These are phyloP conservation scores for Fusarium sarcochroum DNA, from an alignment of 2,329 filamentous ascomycete species.

Conservation along the genomic window DNA sequence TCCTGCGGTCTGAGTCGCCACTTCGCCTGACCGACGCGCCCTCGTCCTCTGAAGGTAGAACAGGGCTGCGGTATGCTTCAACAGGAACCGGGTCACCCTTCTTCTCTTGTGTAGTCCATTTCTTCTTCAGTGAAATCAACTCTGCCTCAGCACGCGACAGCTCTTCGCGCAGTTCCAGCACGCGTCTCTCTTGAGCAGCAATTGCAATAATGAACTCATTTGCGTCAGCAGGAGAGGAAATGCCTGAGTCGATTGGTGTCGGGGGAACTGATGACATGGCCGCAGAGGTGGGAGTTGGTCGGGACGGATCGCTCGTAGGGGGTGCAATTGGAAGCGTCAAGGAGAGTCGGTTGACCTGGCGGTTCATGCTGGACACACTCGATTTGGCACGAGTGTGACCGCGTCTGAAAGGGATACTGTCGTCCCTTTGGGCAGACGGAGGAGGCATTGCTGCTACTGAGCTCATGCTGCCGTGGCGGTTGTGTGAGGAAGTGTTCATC, in stretches of 20 bases:
- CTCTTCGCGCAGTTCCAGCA: slow-evolving; percentile 92
- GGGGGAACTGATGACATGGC: slow-evolving; percentile 61
- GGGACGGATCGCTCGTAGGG: slow-evolving; percentile 65
- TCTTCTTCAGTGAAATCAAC: slow-evolving; percentile 81
- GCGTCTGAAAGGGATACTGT: slow-evolving; percentile 57
- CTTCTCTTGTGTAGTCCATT: slow-evolving; percentile 87
- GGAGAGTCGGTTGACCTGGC: slow-evolving; percentile 71
- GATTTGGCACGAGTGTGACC: slow-evolving; percentile 66
- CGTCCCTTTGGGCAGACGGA: slow-evolving; percentile 57
- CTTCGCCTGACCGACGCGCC: slow-evolving; percentile 57
- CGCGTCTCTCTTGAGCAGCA: slow-evolving; percentile 90
- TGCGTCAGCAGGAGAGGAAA: slow-evolving; percentile 66
- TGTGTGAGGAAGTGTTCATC: slow-evolving; percentile 30
- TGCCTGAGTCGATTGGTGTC: slow-evolving; percentile 63
- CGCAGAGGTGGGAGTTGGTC: slow-evolving; percentile 63
- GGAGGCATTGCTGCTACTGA: slow-evolving; percentile 51
- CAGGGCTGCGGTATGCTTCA: slow-evolving; percentile 66
- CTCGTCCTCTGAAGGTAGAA: slow-evolving; percentile 49
- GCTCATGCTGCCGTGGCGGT: slow-evolving; percentile 34
- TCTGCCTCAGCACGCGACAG: slow-evolving; percentile 85
- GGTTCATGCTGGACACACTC: slow-evolving; percentile 58
- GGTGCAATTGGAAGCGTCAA: slow-evolving; percentile 73
- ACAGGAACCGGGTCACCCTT: slow-evolving; percentile 71
- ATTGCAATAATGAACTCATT: slow-evolving; percentile 87
- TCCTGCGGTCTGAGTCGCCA: slow-evolving; percentile 80